Evolutionary conservation across 1,139 yeast genomes (phyloP).

Genomic region (Entelexis paramagnoliae): DNA sequence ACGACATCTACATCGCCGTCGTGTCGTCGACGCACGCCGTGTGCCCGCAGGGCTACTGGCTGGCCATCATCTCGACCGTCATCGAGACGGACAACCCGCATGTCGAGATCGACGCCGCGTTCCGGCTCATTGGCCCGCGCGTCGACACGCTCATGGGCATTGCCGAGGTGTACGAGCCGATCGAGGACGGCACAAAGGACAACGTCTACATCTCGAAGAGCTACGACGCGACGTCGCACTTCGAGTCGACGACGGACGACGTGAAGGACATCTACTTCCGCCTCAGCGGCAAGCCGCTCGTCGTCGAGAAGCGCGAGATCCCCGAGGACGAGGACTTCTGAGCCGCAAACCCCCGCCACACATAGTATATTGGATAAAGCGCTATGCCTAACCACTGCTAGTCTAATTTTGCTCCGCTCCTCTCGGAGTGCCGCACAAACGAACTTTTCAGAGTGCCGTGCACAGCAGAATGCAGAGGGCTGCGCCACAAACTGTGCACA

Average conservation of each 20-base stretch:
- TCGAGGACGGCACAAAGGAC: constrained; percentile 68
- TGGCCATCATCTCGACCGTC: constrained; percentile 90
- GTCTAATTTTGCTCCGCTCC: too few species aligned
- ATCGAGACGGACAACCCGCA: constrained; percentile 93
- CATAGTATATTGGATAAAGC: too few species aligned
- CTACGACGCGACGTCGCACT: constrained; percentile 91
- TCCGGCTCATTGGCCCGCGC: constrained; percentile 69
- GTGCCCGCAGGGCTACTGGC: constrained; percentile 76
- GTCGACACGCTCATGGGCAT: constrained; percentile 92
- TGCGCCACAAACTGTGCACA: too few species aligned
- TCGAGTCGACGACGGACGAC: constrained; percentile 93
- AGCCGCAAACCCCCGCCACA: background rate
- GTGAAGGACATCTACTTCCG: constrained; percentile 88
- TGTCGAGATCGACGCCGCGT: constrained; percentile 86
- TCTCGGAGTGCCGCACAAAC: too few species aligned
- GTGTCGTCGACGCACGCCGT: constrained; percentile 87
- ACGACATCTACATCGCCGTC: constrained; percentile 89
- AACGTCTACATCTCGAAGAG: constrained; percentile 76
- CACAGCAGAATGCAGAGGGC: too few species aligned
- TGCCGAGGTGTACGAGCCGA: constrained; percentile 83
- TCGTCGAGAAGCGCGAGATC: constrained; percentile 61
- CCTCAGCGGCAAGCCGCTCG: constrained; percentile 85
- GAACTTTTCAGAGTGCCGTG: too few species aligned
- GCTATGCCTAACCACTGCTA: too few species aligned
- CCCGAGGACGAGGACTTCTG: constrained; percentile 42